A percentile compares a stretch with the other conserved stretches of the same genome.
Conservation (phyloP, 305 asterid species). For the Nicotiana rustica region DNA sequence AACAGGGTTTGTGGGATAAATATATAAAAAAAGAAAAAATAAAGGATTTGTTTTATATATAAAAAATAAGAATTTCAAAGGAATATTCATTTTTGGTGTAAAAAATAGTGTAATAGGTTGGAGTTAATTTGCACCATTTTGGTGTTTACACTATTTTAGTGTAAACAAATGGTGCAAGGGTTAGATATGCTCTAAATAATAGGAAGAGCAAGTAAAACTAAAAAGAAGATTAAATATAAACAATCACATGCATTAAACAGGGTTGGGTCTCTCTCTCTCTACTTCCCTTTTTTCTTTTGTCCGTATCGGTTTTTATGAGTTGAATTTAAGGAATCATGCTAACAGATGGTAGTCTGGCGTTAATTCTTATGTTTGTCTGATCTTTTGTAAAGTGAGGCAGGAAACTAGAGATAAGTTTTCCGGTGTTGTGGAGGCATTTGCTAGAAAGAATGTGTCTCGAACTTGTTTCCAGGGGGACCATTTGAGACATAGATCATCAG, state of each 20-base stretch:
- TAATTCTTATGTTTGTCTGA: conserved; percentile 31
- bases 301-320: neutral
- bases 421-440: conserved; percentile 66
- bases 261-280: too few relatives aligned
- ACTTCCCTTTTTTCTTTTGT: neutral
- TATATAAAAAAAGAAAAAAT: too few relatives aligned
- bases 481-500: conserved; percentile 63
- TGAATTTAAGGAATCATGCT: neutral
- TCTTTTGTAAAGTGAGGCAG: conserved; percentile 54
- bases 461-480: conserved; percentile 64
- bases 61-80: neutral
- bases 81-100: too few relatives aligned
- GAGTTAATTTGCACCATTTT: neutral
- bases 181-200: neutral
- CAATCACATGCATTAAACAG: too few relatives aligned
- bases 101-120: too few relatives aligned
- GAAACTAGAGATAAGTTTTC: conserved; percentile 69
- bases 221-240: neutral
- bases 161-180: neutral
- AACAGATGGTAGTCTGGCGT: conserved; percentile 5
- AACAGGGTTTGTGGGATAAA: too few relatives aligned
- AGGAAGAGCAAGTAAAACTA: neutral
- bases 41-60: too few relatives aligned
- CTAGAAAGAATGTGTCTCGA: conserved; percentile 64
- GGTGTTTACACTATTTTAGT: neutral